These are phyloP conservation scores for Phlegmacium glaucopus DNA, from an alignment of 768 basidiomycete genomes.

Conservation along the genomic window DNA sequence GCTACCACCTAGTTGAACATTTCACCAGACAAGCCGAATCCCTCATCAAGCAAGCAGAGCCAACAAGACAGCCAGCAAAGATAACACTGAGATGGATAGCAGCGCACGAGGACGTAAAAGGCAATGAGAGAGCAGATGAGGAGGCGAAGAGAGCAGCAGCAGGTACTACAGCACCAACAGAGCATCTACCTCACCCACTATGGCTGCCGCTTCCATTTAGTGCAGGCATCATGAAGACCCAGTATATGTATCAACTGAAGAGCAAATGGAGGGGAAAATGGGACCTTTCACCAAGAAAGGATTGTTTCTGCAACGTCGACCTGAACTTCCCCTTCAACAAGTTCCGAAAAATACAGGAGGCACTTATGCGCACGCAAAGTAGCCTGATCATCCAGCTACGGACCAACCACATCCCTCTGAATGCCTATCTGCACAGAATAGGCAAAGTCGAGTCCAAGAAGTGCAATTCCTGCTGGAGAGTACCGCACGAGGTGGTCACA, in stretches of 20 bases:
- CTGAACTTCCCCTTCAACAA: neutral
- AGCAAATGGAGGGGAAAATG: neutral
- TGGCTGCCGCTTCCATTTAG: neutral
- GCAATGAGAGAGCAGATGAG: neutral
- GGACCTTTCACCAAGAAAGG: no score
- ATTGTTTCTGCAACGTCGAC: neutral
- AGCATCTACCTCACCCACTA: neutral
- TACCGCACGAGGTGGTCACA: no score
- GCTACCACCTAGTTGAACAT: neutral
- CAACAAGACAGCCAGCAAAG: neutral
- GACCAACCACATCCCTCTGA: no score
- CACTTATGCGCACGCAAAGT: neutral
- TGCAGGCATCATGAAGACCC: neutral
- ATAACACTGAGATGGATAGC: neutral
- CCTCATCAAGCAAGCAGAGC: neutral
- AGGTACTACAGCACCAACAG: neutral
- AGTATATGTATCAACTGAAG: neutral
- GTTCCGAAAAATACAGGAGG: neutral
- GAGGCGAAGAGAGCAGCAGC: neutral
- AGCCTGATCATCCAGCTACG: conserved; percentile 7
- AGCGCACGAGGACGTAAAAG: neutral
- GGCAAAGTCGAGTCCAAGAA: neutral
- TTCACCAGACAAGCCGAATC: neutral
- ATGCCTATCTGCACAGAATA: neutral
- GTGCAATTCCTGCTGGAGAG: conserved; percentile 1